Evolutionary conservation across 768 basidiomycete genomes (phyloP).

Genomic region (Phlebiopsis flavidoalba): DNA sequence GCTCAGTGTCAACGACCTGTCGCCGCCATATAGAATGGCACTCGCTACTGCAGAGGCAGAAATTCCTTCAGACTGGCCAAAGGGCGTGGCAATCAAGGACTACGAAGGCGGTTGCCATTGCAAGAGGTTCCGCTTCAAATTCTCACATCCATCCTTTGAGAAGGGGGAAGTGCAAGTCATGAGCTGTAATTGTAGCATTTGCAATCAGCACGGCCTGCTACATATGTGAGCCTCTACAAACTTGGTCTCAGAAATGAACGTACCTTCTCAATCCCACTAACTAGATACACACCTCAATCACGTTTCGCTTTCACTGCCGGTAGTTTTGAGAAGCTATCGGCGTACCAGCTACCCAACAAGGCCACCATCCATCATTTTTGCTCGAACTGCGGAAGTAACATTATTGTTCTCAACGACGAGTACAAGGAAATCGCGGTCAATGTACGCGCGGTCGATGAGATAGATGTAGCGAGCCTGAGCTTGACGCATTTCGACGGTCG

Average conservation of each 20-base stretch:
- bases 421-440: background rate
- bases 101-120: constrained; percentile 1
- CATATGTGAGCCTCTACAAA: background rate
- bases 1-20: background rate
- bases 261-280: background rate
- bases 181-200: constrained; percentile 3
- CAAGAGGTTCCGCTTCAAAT: background rate
- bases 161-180: constrained; percentile 1
- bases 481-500: background rate
- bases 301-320: background rate
- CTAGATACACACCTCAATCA: background rate
- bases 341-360: background rate
- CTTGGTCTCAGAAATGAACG: background rate
- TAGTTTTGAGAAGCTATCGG: background rate
- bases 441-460: background rate
- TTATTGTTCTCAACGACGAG: background rate
- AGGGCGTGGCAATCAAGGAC: background rate
- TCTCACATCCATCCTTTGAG: background rate
- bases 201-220: background rate
- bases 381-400: constrained; percentile 1
- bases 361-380: background rate
- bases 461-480: background rate
- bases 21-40: background rate
- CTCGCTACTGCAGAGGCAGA: background rate
- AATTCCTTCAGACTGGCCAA: background rate